Evolutionary conservation across 163 green algal genomes (phyloP), one percentile per base, ranked within the genome.

Genomic region (Scenedesmus sp.): DNA sequence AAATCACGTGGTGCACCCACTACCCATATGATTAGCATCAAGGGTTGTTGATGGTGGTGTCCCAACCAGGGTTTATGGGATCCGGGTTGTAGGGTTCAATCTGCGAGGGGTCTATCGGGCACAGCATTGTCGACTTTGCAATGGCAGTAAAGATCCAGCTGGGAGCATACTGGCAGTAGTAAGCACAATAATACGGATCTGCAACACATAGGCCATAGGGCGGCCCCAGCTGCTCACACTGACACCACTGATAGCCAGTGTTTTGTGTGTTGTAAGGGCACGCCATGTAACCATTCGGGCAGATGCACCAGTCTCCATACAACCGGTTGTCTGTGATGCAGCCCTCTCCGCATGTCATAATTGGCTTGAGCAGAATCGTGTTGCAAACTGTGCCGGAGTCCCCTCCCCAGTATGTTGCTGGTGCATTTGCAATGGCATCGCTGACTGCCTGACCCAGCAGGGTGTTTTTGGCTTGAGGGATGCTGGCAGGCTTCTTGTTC

Each of bases 41-140:
- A 46, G 0, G 34, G 34, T 46, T 46, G 34, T 46, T 46, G 34
- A 46, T 46, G 34, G 34, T 46, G 34, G 34, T 46, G 34, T 91
- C 87, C 87, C 87, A 91, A 26, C 87, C 87, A n/a, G 87, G 87
- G 74, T 57, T 82, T 26, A 91, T 8, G 5, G 20, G 57, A 77
- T 91, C 87, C 6, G 87, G 74, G 13, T 91, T 91, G 87, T 91
- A 91, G 2, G 87, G 87, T 52, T 91, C 87, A 73, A 91, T 91
- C n/a, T 70, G 64, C 8, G 87, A 57, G 0, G 87, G 87, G 59
- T 91, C 87, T 2, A 91, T 87, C 7, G 87, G 87, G 60, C 87
- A 91, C 87, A 91, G 81, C 87, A 91, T 91, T 5, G 70, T 23
- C 8, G 76, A 76, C 4, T 79, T 86, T 4, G 74, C 76, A 16